phyloP scores from a whole-genome alignment of 192 early-diverging fungal genomes.

The Backusella luteola region DNA sequence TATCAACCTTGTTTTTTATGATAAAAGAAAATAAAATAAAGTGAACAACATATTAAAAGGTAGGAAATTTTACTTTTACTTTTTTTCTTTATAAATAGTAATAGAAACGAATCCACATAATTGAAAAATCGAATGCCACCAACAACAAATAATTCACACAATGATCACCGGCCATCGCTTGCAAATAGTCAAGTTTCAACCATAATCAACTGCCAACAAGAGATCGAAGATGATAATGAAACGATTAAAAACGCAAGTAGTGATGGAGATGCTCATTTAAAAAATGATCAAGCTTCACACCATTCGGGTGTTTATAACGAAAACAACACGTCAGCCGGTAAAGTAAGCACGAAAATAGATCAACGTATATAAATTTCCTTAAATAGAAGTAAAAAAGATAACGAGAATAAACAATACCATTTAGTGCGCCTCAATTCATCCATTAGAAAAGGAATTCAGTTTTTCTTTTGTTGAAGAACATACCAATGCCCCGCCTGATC shows the following conservation, averaged over 20 bases:
- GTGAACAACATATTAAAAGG: not conserved
- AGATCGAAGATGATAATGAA: not conserved
- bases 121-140: not conserved
- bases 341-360: not conserved
- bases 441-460: not conserved
- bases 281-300: not conserved
- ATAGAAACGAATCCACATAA: not conserved
- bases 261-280: not conserved
- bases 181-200: slow-evolving; percentile 3
- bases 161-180: not conserved
- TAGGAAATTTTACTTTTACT: not conserved
- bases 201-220: not conserved
- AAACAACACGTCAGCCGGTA: not conserved
- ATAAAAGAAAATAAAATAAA: not conserved
- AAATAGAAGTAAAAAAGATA: not conserved
- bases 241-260: not conserved
- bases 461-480: not conserved
- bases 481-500: not conserved
- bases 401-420: not conserved
- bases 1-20: not conserved
- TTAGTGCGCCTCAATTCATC: not conserved
- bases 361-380: not conserved
- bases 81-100: not conserved
- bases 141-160: not conserved
- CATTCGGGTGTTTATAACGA: not conserved